Evolutionary conservation across 129 eudicot species (phyloP).

Genomic region (Sambucus nigra): DNA sequence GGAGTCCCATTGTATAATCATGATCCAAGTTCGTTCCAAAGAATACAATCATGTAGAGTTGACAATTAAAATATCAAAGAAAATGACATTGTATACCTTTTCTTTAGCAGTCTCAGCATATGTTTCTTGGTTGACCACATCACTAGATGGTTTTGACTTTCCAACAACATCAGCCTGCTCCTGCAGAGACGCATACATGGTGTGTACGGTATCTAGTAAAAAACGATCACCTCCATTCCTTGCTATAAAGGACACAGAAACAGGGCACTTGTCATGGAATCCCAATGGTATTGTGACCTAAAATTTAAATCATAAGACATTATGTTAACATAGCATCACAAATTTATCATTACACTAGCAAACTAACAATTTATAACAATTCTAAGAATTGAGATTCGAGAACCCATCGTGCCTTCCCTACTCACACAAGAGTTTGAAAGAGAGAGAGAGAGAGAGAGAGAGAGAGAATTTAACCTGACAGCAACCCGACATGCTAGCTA

Average conservation of each 20-base stretch:
- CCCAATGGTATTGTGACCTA: constrained; percentile 76
- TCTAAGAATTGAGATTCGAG: no score
- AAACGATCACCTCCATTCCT: constrained; percentile 88
- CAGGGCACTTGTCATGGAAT: constrained; percentile 57
- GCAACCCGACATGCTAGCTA: constrained; percentile 94
- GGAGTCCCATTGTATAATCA: not conserved
- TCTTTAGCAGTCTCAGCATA: constrained; percentile 93
- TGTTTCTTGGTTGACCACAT: constrained; percentile 45
- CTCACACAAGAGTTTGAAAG: not conserved
- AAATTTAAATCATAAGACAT: constrained; percentile 1
- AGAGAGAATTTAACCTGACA: constrained; percentile 59
- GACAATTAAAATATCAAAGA: no score
- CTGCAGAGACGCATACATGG: constrained; percentile 47
- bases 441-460: constrained; percentile 18
- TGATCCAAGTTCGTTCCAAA: not conserved
- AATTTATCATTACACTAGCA: not conserved
- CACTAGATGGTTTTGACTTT: constrained; percentile 38
- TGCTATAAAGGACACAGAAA: constrained; percentile 74
- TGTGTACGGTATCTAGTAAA: constrained; percentile 57
- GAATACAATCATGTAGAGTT: not conserved
- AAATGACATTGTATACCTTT: constrained; percentile 36
- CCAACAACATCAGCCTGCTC: constrained; percentile 46
- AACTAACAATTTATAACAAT: not conserved
- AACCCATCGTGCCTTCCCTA: no score
- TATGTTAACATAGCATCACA: not conserved